phyloP scores from a whole-genome alignment of 306 rosid genomes.

The Ziziphus jujuba region DNA sequence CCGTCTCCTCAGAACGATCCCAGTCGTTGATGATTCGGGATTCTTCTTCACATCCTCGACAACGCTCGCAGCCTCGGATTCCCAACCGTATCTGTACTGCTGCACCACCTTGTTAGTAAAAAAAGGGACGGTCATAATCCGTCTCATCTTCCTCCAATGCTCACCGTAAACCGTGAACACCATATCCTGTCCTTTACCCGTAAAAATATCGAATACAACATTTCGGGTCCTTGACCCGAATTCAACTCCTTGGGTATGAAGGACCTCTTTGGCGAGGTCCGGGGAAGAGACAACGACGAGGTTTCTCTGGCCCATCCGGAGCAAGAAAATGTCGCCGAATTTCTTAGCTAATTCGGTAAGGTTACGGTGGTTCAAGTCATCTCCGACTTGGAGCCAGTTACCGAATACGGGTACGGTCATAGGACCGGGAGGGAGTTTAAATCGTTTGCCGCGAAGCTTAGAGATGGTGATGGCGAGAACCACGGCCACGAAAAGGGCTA shows the following conservation, averaged over 20 bases:
- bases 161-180: conserved; percentile 93
- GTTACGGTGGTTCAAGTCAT: conserved; percentile 90
- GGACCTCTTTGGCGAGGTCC: conserved; percentile 80
- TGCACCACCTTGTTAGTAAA: conserved; percentile 93
- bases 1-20: conserved; percentile 57
- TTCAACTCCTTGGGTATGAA: conserved; percentile 87
- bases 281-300: conserved; percentile 80
- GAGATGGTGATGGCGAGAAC: conserved; percentile 54
- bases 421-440: conserved; percentile 91
- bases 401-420: conserved; percentile 78
- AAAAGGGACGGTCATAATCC: conserved; percentile 92
- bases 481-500: conserved; percentile 57
- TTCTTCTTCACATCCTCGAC: conserved; percentile 65
- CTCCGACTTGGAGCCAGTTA: conserved; percentile 95
- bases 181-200: conserved; percentile 90
- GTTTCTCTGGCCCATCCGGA: conserved; percentile 90
- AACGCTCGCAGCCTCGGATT: conserved; percentile 60
- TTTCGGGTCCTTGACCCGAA: conserved; percentile 87
- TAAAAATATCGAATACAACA: conserved; percentile 89
- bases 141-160: conserved; percentile 91
- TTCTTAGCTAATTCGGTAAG: conserved; percentile 70
- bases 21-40: conserved; percentile 45
- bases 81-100: conserved; percentile 83
- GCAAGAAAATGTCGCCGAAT: conserved; percentile 74
- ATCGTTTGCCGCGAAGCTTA: conserved; percentile 61